Base-by-base conservation (phyloP, 768 basidiomycete species). In the Cystoderma amianthinum region DNA sequence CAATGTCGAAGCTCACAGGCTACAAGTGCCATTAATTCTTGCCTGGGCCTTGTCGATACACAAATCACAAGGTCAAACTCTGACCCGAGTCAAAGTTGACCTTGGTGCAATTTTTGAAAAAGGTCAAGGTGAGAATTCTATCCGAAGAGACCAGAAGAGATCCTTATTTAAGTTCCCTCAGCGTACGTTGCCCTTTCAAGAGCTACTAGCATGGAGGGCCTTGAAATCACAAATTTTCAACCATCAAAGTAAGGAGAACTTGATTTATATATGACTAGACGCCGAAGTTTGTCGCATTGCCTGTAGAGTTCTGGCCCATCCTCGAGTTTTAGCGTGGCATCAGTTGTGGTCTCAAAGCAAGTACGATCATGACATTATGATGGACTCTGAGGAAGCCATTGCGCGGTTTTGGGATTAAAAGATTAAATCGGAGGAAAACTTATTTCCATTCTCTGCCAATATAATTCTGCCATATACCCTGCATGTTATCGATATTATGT, bases 61-160 rank as follows among this genome's bases (percentile, higher is more conserved):
- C 62, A 94, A 94, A 55, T 84, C 83, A 3, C 92, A 95, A 56
- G 92, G 92, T 0, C 91, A 93, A 58, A 94, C 92, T 0, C 62
- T 95, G 32, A 78, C 88, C 37, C 70, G 88, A 38, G 88, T 93
- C 42, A 85, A 82, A 44, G 85, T 93, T 3, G 80, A 93, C 52
- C 71, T 94, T 19, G 57, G 64, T 44, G 70, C 74, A 32, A 82
- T 78, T 1, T 95, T 95, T 61, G 92, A 86, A 57, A 82, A 76
- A 44, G 85, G 85, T 3, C 80, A 88, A 78, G 83, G 84, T 80
- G 37, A n/a, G n/a, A 39, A 55, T 39, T 22, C 20, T 23, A 22
- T 28, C 21, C 25, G 25, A 28, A 7, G 25, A n/a, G 7, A 7
- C 25, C 25, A 7, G n/a, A 28, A 7, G n/a, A 7, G 7, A 28